Evolutionary conservation across 1,284 basidiomycete genomes (phyloP).

Genomic region (Abortiporus biennis): DNA sequence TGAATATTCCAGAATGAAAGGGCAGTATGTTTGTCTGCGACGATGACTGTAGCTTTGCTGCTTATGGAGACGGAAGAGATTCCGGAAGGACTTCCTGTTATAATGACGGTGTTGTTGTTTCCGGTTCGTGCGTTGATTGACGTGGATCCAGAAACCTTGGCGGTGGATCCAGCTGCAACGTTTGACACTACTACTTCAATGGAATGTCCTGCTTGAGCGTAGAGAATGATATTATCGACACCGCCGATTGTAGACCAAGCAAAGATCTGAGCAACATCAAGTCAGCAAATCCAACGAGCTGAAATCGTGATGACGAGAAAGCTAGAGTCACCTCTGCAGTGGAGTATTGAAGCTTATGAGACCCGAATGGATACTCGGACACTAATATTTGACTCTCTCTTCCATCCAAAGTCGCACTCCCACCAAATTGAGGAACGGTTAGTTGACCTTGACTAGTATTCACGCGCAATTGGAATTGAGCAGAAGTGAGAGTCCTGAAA

Average conservation of each 20-base stretch:
- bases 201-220: conserved; percentile 28
- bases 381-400: conserved; percentile 40
- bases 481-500: conserved; percentile 14
- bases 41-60: conserved; percentile 26
- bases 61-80: conserved; percentile 26
- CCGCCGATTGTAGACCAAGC: conserved; percentile 30
- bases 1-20: conserved; percentile 32
- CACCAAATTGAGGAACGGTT: conserved; percentile 27
- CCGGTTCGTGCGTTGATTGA: conserved; percentile 11
- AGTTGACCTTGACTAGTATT: conserved; percentile 29
- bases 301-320: no score
- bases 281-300: not conserved
- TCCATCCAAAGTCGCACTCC: conserved; percentile 31
- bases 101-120: conserved; percentile 18
- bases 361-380: conserved; percentile 35
- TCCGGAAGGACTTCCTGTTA: conserved; percentile 31
- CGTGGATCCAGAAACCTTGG: conserved; percentile 10
- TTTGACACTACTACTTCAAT: conserved; percentile 28
- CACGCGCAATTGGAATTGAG: conserved; percentile 28
- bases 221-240: conserved; percentile 30
- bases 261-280: conserved; percentile 21
- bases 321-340: conserved; percentile 33
- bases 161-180: not conserved
- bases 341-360: conserved; percentile 29
- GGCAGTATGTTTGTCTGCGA: conserved; percentile 37